These are phyloP conservation scores for Trametes elegans DNA, from an alignment of 768 basidiomycete genomes.

Conservation along the genomic window DNA sequence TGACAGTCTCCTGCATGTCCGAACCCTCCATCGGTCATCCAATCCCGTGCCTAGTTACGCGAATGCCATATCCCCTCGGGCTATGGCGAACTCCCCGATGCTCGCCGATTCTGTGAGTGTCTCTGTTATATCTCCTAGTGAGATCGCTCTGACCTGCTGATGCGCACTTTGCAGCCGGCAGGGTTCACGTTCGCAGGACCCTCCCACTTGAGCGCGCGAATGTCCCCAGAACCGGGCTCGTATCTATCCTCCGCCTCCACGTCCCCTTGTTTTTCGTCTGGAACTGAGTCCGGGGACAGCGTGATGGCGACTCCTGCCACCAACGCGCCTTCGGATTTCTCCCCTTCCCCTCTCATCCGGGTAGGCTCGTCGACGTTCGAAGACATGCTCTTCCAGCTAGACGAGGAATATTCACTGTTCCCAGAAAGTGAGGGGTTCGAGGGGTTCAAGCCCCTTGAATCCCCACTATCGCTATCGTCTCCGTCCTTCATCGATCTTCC, in stretches of 20 bases:
- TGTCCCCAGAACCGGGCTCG: background rate
- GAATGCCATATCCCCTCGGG: background rate
- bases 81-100: background rate
- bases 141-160: background rate
- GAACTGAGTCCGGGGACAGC: background rate
- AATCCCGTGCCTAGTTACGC: background rate
- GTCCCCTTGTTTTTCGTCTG: background rate
- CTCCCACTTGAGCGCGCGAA: background rate
- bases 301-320: background rate
- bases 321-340: background rate
- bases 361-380: background rate
- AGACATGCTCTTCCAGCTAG: background rate
- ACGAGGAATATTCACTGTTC: too few relatives aligned
- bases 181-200: too few relatives aligned
- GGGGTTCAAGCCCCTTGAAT: too few relatives aligned
- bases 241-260: background rate
- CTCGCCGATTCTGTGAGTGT: slow-evolving; percentile 3
- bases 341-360: background rate
- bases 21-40: background rate
- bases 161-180: background rate
- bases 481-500: too few relatives aligned
- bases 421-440: too few relatives aligned
- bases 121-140: background rate
- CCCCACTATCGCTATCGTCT: too few relatives aligned
- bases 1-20: background rate